Evolutionary conservation across 768 basidiomycete species (phyloP).

Genomic region (Lactarius vividus): DNA sequence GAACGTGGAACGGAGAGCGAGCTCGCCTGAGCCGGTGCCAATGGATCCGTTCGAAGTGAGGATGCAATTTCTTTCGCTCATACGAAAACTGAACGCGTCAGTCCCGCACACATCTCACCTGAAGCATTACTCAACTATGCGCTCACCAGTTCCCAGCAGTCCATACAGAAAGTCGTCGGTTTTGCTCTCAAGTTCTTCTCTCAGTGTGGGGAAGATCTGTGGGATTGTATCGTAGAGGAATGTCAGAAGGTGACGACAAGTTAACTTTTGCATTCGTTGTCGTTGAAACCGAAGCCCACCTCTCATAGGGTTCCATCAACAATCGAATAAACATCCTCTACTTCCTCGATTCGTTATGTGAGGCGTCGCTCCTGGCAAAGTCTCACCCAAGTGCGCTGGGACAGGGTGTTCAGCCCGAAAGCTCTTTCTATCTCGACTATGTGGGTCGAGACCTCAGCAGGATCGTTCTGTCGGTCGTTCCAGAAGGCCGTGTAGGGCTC

Average conservation of each 20-base stretch:
- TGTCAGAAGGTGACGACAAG: slow-evolving; percentile 67
- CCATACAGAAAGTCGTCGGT: slow-evolving; percentile 83
- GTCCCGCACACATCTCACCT: slow-evolving; percentile 30
- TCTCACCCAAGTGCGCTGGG: slow-evolving; percentile 48
- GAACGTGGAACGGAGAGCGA: neutral
- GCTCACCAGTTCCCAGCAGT: slow-evolving; percentile 68
- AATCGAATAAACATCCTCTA: slow-evolving; percentile 92
- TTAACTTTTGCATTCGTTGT: neutral
- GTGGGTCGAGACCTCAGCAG: slow-evolving; percentile 73
- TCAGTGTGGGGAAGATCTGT: slow-evolving; percentile 85
- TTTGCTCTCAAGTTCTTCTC: slow-evolving; percentile 84
- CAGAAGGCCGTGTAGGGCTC: slow-evolving; percentile 80
- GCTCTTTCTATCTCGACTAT: slow-evolving; percentile 71
- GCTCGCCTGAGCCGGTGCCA: neutral
- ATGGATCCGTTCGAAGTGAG: slow-evolving; percentile 74
- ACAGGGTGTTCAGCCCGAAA: slow-evolving; percentile 36
- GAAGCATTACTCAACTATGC: slow-evolving; percentile 29
- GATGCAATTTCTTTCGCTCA: slow-evolving; percentile 65
- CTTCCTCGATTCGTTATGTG: slow-evolving; percentile 85
- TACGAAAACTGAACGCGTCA: slow-evolving; percentile 66
- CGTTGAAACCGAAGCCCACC: neutral
- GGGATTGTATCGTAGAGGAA: slow-evolving; percentile 92
- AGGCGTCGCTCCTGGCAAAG: slow-evolving; percentile 67
- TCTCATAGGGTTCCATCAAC: slow-evolving; percentile 66
- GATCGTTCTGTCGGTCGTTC: slow-evolving; percentile 84